Evolutionary conservation across 2,329 filamentous ascomycete species (phyloP), one percentile per base, ranked within the genome.

Genomic region (Fusarium circinatum): DNA sequence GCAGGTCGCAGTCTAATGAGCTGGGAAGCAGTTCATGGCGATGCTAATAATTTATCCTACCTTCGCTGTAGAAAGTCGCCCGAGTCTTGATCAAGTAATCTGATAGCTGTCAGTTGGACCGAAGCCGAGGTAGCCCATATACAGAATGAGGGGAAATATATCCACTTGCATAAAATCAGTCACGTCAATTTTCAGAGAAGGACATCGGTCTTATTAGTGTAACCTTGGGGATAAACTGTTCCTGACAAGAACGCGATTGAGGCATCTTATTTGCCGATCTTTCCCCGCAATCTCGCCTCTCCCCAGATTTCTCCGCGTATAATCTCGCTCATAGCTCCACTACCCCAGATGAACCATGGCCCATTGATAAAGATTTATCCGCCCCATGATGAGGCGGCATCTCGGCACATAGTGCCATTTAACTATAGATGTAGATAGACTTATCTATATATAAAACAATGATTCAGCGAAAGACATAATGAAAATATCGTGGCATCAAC

Each of bases 301-400:
- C 65, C 65, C 65, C 63, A 47, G 54, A 26, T 32, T 68, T 68
- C 54, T 54, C 62, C 65, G 30, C 65, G 54, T 67, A 60, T 66
- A 11, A 51, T 15, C 32, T 30, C 4, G 30, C 30, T 42, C 6
- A 3, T 3, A 28, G 36, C 22, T 30, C 51, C 22, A 61, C 63
- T 41, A 68, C 34, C 65, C 45, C 36, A 38, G 65, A 62, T 22
- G 12, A n/a, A 13, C n/a, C 20, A 51, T 32, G 28, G 7, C 7
- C 1, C 8, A 42, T 51, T 68, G 65, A 62, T 61, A 68, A 68
- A 68, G 41, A 44, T 68, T 68, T 68, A 61, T 44, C 65, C 63
- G n/a, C n/a, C 20, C 51, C 38, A 47, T 47, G 34, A n/a, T 12
- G 24, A 11, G 41, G 26, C 22, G n/a, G 18, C 30, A 47, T 51